Base-by-base conservation (phyloP, 352 stramenopile genomes). In the Phytophthora melonis region DNA sequence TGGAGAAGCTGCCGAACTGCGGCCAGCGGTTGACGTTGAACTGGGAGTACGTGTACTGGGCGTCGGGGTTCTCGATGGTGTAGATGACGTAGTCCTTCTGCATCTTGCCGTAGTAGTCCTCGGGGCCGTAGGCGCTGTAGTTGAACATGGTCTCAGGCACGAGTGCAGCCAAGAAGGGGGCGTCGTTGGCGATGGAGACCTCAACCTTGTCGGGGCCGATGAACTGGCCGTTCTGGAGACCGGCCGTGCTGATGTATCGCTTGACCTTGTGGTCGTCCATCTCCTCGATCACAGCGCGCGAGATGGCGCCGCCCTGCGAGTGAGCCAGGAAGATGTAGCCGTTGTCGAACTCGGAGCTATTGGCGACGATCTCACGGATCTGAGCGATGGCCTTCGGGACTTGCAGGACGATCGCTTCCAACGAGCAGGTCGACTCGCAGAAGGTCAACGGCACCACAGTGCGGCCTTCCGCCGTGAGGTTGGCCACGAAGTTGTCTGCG, bases 201-300 rank as follows among this genome's bases (percentile, higher is more conserved):
- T 39, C 39, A 3, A 75, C 55, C 34, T 66, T 76, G 54, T 89
- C 75, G 11, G 80, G 80, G 0, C 76, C 77, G n/a, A 84, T 83
- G 39, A 89, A 89, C 59, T 83, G 72, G 43, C 82, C 80, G 62
- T 87, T 88, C 34, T 86, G 78, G 0, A 75, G 63, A 9, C 78
- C 80, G 2, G 78, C 80, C 16, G 75, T 68, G 43, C 70, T 86
- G 55, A 89, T 79, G 60, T 82, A 78, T 21, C 66, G 75, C 19
- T 78, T 72, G 6, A 79, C 76, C 14, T 83, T 77, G 72, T 87
- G 82, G 49, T 87, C 75, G 57, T 89, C 76, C 82, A 84, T 85
- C 18, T 80, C 67, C 61, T 89, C 82, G 39, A 87, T 70, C 14
- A 89, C 78, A 13, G 68, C 74, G 0, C 80, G 76, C 9, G 74